These are phyloP conservation scores for Ceratobasidium sp. DNA, from an alignment of 1,284 basidiomycete genomes.

Conservation along the genomic window DNA sequence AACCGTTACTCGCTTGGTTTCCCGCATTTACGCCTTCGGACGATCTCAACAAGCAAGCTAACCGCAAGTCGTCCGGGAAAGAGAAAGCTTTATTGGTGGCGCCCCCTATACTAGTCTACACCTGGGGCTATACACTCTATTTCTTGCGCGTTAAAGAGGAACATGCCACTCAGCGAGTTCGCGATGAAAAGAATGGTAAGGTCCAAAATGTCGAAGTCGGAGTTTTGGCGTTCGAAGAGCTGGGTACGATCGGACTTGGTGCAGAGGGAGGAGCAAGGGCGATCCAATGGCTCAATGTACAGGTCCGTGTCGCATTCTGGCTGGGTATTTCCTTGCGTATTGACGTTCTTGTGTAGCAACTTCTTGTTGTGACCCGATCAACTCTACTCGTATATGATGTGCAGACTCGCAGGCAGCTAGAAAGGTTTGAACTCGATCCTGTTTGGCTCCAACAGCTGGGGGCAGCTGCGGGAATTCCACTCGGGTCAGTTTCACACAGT, in stretches of 20 bases:
- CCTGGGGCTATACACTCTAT: conserved; percentile 78
- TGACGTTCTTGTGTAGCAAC: conserved; percentile 57
- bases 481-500: conserved; percentile 74
- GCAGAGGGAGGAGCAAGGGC: conserved; percentile 66
- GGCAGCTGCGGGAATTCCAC: conserved; percentile 64
- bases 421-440: conserved; percentile 65
- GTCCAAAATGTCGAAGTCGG: conserved; percentile 68
- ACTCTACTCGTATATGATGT: conserved; percentile 79
- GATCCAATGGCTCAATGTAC: conserved; percentile 77
- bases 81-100: conserved; percentile 51
- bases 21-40: conserved; percentile 54
- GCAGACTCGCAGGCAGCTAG: conserved; percentile 56
- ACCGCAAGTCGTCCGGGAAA: conserved; percentile 47
- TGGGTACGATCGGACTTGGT: conserved; percentile 60
- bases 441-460: conserved; percentile 68
- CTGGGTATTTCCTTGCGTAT: conserved; percentile 58
- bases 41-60: conserved; percentile 17
- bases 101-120: conserved; percentile 80
- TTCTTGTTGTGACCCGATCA: conserved; percentile 63
- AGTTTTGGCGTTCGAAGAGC: conserved; percentile 68
- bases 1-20: conserved; percentile 76
- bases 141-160: conserved; percentile 75
- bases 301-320: conserved; percentile 65
- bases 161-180: conserved; percentile 63
- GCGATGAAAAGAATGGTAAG: conserved; percentile 70